Evolutionary conservation across 306 rosid genomes (phyloP).

Genomic region (Inga leiocalycina): DNA sequence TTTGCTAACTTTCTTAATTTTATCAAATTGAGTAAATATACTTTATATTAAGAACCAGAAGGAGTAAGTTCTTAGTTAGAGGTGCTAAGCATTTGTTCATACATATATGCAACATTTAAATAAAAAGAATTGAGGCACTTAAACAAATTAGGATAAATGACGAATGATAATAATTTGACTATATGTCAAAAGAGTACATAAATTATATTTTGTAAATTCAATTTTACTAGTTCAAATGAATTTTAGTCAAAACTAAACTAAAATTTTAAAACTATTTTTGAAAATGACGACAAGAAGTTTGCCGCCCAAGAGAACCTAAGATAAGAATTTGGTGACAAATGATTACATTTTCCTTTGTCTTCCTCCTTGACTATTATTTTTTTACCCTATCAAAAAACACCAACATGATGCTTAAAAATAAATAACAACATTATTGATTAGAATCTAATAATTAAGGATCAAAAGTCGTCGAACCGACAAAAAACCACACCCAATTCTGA

Average conservation of each 20-base stretch:
- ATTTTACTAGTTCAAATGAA: too few species aligned
- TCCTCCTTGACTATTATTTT: background rate
- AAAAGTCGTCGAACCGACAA: constrained; percentile 30
- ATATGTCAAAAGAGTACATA: too few species aligned
- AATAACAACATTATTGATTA: constrained; percentile 10
- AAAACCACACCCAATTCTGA: constrained; percentile 31
- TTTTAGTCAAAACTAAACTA: background rate
- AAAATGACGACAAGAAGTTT: constrained; percentile 3
- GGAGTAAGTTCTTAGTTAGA: too few species aligned
- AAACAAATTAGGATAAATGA: background rate
- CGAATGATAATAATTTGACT: too few species aligned
- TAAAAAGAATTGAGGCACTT: background rate
- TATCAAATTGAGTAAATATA: too few species aligned
- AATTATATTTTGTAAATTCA: too few species aligned
- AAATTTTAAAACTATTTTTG: background rate
- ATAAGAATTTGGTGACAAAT: constrained; percentile 37
- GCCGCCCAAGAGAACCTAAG: constrained; percentile 36
- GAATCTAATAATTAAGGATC: constrained; percentile 18
- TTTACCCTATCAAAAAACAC: constrained; percentile 39
- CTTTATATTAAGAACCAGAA: too few species aligned
- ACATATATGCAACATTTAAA: too few species aligned
- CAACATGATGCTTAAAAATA: background rate
- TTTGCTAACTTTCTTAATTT: too few species aligned
- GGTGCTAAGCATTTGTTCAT: background rate
- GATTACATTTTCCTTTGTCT: constrained; percentile 10